Base-by-base conservation (phyloP, 1,139 yeast genomes). In the Blastobotrys petasosporus region DNA sequence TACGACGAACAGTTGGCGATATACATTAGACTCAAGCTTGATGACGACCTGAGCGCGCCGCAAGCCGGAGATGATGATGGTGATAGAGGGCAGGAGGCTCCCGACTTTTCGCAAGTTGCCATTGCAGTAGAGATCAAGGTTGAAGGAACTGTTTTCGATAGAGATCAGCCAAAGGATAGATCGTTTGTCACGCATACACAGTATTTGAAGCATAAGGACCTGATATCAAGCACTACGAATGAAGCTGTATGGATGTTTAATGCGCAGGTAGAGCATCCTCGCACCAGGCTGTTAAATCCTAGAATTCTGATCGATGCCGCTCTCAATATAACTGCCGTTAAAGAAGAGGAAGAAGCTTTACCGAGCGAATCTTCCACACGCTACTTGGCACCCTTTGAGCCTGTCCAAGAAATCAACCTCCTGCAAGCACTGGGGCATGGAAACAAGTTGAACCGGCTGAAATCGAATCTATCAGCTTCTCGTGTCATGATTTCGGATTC, bases 181-280 rank as follows among this genome's bases (percentile, higher is more conserved):
- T 34, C 50, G 15, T 54, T 47, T 32, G 39, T 50, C 29, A 50
- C 52, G 12, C 51, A 53, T 33, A 47, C 56, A 4, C 47, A 46
- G 40, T 45, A 45, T 9, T 46, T 51, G 20, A 44, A 48, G 12
- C 44, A 43, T 10, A 45, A 48, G 7, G 39, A 51, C 17, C 43
- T 54, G 17, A 32, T 53, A 9, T 40, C 28, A 4, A 33, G 37
- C 6, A 37, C 37, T 4, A 38, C 20, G 20, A 41, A 41, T 13
- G 38, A 32, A 12, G 60, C 60, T 5, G 45, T 55, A n/a, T 61
- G 65, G 65, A 45, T 48, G 33, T 39, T 58, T 2, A 40, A 47
- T 8, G 47, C 59, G 2, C 57, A 58, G 8, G 50, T 61, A 6
- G 56, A 54, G 13, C 63, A 60, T 41, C 63, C 64, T 1, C 47